Base-by-base conservation (phyloP, 306 rosid species). In the Lathyrus sativus region DNA sequence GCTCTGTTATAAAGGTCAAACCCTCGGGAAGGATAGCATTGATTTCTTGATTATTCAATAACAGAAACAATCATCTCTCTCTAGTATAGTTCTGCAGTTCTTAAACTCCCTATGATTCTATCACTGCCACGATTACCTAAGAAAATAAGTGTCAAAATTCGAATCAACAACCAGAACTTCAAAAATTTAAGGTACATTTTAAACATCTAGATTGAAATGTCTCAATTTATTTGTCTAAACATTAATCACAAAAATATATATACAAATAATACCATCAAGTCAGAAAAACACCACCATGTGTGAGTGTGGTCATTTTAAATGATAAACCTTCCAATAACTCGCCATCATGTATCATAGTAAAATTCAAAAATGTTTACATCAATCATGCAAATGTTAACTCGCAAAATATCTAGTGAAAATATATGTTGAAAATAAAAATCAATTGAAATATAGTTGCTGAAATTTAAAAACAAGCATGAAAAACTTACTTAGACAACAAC, bases 401-500 rank as follows among this genome's bases (percentile, higher is more conserved):
- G 67, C 37, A 54, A 59, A 65, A 60, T 51, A 57, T 60, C 55
- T 46, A 43, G 39, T 9, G 6, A 50, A 33, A 37, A 60, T 1
- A 57, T 42, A 31, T 22, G 37, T 3, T 31, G 17, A 55, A 49
- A 24, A 22, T 7, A 7, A 55, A 68, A 65, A 29, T 37, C 55
- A 26, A 26, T 4, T 11, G 58, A 67, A 44, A 62, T 41, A 39
- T 58, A 69, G 55, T 60, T 38, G 24, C 44, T 33, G 9, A 72
- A 55, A 79, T 39, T 74, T 9, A 14, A 65, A 10, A 10, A 51
- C 46, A 70, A n/a, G 65, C 11, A 44, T 42, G 58, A 50, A 71
- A 53, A 45, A 79, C 97, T 78, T 85, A 93, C 96, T 74, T 48
- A 88, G 74, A 89, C 99, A 90, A 83, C 99, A 90, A 38, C 60